Conservation (phyloP, 495 filamentous ascomycete genomes). For the Talaromyces wortmannii region DNA sequence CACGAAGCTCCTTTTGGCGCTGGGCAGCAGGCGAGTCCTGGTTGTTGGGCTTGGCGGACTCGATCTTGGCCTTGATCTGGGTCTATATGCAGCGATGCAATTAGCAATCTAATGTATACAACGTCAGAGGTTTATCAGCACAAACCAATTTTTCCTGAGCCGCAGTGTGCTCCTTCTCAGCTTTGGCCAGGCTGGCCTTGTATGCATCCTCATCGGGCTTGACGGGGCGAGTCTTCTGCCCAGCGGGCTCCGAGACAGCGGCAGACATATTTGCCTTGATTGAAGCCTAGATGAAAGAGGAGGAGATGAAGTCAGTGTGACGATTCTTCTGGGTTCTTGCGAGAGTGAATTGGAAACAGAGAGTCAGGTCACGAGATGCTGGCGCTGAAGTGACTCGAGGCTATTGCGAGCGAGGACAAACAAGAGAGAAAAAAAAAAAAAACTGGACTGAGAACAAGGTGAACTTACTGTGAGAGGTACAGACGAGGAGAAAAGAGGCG, state of each 20-base stretch:
- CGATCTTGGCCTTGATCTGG: conserved; percentile 76
- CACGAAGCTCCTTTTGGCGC: conserved; percentile 73
- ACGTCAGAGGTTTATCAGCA: conserved; percentile 6
- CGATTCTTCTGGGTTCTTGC: neutral
- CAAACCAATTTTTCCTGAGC: conserved; percentile 72
- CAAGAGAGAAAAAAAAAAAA: too few species aligned
- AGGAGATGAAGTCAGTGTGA: neutral
- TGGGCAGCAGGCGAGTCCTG: conserved; percentile 65
- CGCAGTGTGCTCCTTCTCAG: conserved; percentile 75
- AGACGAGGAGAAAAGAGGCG: neutral
- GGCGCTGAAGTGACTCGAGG: neutral
- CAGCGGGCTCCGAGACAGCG: conserved; percentile 13
- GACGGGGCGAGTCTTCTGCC: conserved; percentile 40
- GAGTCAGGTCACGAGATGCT: neutral
- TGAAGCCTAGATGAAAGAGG: neutral
- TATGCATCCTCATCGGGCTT: conserved; percentile 49
- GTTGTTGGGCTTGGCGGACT: conserved; percentile 68
- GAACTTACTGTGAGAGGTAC: too few species aligned
- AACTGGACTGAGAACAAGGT: too few species aligned
- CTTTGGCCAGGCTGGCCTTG: conserved; percentile 62
- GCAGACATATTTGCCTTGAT: conserved; percentile 1
- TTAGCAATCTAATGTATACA: neutral
- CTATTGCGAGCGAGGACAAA: too few species aligned
- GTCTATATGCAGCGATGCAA: conserved; percentile 47
- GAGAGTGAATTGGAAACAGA: too few species aligned